A percentile compares a stretch with the other conserved stretches of the same genome.
Evolutionary conservation across 2,329 filamentous ascomycete genomes (phyloP).

Genomic region (Botrytis medusae): DNA sequence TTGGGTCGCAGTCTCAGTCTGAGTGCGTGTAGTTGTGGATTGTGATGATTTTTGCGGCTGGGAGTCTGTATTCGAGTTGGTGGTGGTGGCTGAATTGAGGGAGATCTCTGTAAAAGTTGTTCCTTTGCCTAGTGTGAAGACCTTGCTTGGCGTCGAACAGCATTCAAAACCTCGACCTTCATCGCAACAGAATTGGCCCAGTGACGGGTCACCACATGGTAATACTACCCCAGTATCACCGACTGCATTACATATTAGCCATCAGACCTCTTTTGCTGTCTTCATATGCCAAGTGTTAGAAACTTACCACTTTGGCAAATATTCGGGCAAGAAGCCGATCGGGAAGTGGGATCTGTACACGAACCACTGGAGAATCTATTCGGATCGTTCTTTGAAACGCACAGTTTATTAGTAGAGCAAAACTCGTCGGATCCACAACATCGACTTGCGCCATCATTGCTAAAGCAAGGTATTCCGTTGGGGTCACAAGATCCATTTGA

Average conservation of each 20-base stretch:
- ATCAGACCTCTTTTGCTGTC: neutral
- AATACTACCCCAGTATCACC: constrained; percentile 23
- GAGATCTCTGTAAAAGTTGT: neutral
- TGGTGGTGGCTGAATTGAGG: neutral
- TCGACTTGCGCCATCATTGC: constrained; percentile 21
- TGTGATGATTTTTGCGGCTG: neutral
- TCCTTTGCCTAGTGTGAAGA: constrained; percentile 22
- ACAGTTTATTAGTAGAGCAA: constrained; percentile 28
- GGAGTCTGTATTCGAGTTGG: neutral
- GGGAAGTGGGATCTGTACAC: constrained; percentile 25
- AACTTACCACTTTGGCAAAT: constrained; percentile 27
- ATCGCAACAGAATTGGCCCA: constrained; percentile 28
- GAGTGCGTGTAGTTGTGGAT: neutral
- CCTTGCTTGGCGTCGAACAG: constrained; percentile 22
- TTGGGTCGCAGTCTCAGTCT: neutral
- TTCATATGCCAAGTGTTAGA: neutral
- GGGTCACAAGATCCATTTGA: constrained; percentile 22
- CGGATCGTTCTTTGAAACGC: constrained; percentile 24
- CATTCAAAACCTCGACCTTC: constrained; percentile 26
- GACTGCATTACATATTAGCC: constrained; percentile 17
- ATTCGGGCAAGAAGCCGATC: constrained; percentile 25
- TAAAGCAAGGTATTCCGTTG: constrained; percentile 27
- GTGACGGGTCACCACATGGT: constrained; percentile 23
- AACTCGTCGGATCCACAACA: constrained; percentile 26
- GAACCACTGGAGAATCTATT: constrained; percentile 24